Conservation (phyloP, 495 filamentous ascomycete genomes). For the Aspergillus cavernicola region DNA sequence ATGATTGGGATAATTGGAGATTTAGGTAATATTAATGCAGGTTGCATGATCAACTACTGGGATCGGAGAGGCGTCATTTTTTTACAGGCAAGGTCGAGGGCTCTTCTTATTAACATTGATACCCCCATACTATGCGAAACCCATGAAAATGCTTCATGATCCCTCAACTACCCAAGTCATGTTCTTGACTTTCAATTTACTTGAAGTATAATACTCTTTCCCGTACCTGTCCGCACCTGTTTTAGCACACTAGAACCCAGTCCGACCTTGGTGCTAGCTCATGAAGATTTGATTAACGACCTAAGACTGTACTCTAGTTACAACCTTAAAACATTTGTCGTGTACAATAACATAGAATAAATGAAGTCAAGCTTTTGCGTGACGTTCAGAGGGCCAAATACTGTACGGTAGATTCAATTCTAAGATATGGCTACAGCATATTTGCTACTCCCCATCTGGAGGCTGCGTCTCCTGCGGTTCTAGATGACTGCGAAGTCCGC, state of each 20-base stretch:
- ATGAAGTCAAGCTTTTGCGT: not conserved
- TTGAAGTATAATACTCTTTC: no score
- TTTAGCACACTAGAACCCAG: not conserved
- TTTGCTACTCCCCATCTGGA: slow-evolving; percentile 11
- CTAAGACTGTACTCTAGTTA: slow-evolving; percentile 5
- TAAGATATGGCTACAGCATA: not conserved
- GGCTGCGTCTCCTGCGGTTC: slow-evolving; percentile 25
- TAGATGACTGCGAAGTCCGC: slow-evolving; percentile 65
- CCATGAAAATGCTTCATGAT: slow-evolving; percentile 13
- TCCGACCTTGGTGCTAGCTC: not conserved
- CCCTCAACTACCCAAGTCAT: no score
- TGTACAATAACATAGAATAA: slow-evolving; percentile 2
- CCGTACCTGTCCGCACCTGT: no score
- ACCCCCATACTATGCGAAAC: slow-evolving; percentile 33
- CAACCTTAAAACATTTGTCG: not conserved
- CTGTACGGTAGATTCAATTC: not conserved
- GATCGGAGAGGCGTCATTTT: slow-evolving; percentile 22
- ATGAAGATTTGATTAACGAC: not conserved
- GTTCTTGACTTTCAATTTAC: no score
- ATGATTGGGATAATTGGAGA: slow-evolving; percentile 68
- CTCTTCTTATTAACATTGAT: slow-evolving; percentile 38
- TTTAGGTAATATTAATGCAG: slow-evolving; percentile 45
- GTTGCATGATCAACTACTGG: slow-evolving; percentile 3
- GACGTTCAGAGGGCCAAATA: not conserved
- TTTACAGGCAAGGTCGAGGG: slow-evolving; percentile 25